These are phyloP conservation scores for Cinnamomum micranthum DNA, from an alignment of 164 flowering plant genomes.

Conservation along the genomic window DNA sequence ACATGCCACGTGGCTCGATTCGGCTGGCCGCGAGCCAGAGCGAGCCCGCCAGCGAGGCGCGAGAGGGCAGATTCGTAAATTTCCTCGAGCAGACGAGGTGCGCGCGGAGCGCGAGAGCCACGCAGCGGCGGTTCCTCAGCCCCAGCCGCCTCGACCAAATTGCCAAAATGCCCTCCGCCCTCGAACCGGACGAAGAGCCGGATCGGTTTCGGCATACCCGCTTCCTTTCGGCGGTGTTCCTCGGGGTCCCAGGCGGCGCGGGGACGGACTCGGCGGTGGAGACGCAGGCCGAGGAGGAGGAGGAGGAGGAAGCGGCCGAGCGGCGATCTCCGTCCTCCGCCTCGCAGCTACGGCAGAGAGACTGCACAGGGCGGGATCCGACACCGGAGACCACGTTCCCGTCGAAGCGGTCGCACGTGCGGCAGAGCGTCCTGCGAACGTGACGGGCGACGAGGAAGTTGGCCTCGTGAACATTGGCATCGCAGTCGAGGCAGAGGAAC, in stretches of 20 bases:
- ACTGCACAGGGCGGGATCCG: neutral
- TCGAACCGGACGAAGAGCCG: constrained; percentile 4
- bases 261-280: constrained; percentile 23
- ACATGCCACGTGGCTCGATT: constrained; percentile 9
- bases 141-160: constrained; percentile 51
- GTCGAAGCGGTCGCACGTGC: constrained; percentile 7
- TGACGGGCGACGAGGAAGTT: constrained; percentile 31
- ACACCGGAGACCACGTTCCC: constrained; percentile 13
- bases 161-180: constrained; percentile 40
- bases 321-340: constrained; percentile 5
- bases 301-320: constrained; percentile 6
- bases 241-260: neutral
- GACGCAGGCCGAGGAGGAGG: constrained; percentile 26
- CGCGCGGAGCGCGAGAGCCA: constrained; percentile 21
- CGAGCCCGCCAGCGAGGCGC: constrained; percentile 42
- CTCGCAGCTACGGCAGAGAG: constrained; percentile 7
- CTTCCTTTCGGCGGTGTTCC: neutral
- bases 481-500: constrained; percentile 28
- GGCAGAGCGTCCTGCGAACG: constrained; percentile 15
- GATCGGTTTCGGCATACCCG: neutral
- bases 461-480: constrained; percentile 24
- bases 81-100: constrained; percentile 21
- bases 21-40: constrained; percentile 45
- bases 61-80: constrained; percentile 29
- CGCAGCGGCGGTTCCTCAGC: constrained; percentile 11